Evolutionary conservation across 2,329 filamentous ascomycete species (phyloP).

Genomic region (Botrytis cinerea): DNA sequence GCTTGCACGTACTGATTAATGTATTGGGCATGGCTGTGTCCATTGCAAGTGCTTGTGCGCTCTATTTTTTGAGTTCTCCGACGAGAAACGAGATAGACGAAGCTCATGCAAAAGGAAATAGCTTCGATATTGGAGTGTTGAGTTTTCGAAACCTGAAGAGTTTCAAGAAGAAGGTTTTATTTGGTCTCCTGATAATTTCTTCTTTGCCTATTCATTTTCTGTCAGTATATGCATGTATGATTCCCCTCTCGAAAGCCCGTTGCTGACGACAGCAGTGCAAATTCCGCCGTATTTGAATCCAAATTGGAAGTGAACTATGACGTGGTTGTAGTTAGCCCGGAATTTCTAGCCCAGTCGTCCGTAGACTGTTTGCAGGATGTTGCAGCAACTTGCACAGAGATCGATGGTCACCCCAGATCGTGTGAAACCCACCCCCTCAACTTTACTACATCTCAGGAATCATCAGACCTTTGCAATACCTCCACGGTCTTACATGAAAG

Average conservation of each 20-base stretch:
- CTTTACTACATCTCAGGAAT: background rate
- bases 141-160: conserved; percentile 45
- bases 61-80: conserved; percentile 54
- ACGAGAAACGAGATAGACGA: conserved; percentile 51
- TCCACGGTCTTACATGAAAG: conserved; percentile 19
- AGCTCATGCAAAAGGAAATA: conserved; percentile 47
- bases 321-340: conserved; percentile 30
- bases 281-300: conserved; percentile 33
- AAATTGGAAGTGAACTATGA: conserved; percentile 32
- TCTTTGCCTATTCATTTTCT: conserved; percentile 36
- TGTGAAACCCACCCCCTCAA: conserved; percentile 8
- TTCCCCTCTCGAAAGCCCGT: background rate
- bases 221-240: conserved; percentile 28
- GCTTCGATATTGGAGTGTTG: conserved; percentile 50
- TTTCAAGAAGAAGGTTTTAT: conserved; percentile 30
- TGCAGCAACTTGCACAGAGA: conserved; percentile 24
- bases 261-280: conserved; percentile 26
- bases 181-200: conserved; percentile 28
- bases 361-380: conserved; percentile 12
- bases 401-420: conserved; percentile 18
- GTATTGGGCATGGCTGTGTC: conserved; percentile 48
- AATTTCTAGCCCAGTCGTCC: conserved; percentile 22
- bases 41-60: conserved; percentile 48
- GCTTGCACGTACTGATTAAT: conserved; percentile 52
- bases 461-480: conserved; percentile 11